Conservation (phyloP, 768 basidiomycete species). For the Serendipita sp. region DNA sequence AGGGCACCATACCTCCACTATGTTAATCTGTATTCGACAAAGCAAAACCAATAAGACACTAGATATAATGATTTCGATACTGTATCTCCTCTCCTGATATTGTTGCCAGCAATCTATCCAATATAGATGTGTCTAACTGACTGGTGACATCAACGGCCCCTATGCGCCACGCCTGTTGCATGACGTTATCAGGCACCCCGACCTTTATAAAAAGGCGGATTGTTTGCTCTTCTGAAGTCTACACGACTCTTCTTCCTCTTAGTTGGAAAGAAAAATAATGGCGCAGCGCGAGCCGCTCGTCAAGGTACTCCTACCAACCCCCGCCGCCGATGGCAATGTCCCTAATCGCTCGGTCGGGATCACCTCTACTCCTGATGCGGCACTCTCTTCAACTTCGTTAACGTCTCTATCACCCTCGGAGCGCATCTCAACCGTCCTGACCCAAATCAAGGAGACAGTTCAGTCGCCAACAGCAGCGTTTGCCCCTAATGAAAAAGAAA, state of each 20-base stretch:
- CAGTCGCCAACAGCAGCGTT: neutral
- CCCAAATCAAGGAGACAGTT: neutral
- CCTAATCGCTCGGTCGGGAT: neutral
- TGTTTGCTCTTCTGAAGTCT: neutral
- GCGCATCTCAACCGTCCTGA: neutral
- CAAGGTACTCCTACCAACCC: neutral
- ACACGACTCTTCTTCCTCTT: neutral
- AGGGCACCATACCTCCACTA: neutral
- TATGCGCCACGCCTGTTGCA: neutral
- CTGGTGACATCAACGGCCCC: neutral
- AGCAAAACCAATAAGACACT: neutral
- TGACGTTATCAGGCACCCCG: neutral
- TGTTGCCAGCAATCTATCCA: neutral
- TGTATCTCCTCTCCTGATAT: neutral
- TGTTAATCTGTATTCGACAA: neutral
- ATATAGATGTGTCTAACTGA: neutral
- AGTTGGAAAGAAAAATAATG: neutral
- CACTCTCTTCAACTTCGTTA: neutral
- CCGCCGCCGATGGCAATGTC: neutral
- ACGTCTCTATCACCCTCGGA: neutral
- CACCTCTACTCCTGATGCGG: neutral
- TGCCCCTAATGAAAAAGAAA: neutral
- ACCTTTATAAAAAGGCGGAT: neutral
- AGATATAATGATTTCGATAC: neutral
- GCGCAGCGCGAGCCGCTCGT: neutral